A percentile compares a stretch with the other conserved stretches of the same genome.
phyloP scores from a whole-genome alignment of 108 stramenopile genomes.

The Aurantiochytrium sp. region DNA sequence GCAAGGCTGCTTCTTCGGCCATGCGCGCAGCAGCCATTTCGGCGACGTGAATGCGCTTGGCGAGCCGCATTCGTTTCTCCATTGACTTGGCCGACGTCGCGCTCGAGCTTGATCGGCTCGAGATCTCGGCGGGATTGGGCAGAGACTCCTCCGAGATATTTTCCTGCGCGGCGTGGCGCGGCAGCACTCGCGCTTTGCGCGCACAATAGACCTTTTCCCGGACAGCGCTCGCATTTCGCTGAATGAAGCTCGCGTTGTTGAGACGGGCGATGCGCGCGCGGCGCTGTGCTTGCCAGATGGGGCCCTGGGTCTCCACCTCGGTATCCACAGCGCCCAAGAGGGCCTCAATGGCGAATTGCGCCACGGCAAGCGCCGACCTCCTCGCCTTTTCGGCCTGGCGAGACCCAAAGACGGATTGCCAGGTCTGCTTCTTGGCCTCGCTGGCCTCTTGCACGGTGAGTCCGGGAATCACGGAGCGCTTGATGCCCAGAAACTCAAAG shows the following conservation, averaged over 20 bases:
- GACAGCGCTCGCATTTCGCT: neutral
- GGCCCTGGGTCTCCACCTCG: neutral
- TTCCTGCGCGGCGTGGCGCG: neutral
- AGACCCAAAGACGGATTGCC: slow-evolving; percentile 4
- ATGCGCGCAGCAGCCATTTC: slow-evolving; percentile 28
- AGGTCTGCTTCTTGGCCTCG: neutral
- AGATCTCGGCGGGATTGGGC: neutral
- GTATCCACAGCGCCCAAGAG: neutral
- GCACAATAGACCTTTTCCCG: neutral
- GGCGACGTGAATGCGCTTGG: neutral
- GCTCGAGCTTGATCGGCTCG: neutral
- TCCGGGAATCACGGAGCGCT: neutral
- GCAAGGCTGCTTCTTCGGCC: slow-evolving; percentile 21
- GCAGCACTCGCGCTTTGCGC: neutral
- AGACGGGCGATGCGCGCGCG: neutral
- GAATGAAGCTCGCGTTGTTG: neutral
- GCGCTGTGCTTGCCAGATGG: neutral
- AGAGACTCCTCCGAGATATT: neutral
- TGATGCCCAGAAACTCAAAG: neutral
- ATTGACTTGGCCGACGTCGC: neutral
- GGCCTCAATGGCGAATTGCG: neutral
- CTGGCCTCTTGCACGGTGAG: neutral
- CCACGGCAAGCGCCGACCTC: neutral
- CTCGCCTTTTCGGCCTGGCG: neutral
- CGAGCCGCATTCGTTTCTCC: neutral